Conservation (phyloP, 768 basidiomycete species). For the Coprinopsis cinerea region DNA sequence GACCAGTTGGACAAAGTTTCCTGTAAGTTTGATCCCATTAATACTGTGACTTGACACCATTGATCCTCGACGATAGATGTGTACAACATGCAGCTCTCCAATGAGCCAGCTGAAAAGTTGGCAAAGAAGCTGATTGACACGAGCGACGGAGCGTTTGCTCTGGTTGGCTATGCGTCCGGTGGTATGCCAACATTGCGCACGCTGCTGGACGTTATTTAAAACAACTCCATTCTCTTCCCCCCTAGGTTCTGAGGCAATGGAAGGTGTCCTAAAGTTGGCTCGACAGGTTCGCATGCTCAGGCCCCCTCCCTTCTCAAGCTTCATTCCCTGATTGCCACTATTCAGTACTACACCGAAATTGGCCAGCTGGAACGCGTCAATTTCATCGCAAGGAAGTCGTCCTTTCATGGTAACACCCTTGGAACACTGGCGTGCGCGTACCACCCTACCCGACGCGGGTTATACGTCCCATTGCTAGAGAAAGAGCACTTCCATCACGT, state of each 20-base stretch:
- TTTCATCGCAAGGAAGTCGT: conserved; percentile 73
- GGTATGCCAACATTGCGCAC: conserved; percentile 34
- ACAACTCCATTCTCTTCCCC: not conserved
- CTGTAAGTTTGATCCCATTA: conserved; percentile 40
- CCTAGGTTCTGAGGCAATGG: conserved; percentile 85
- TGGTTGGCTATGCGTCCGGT: conserved; percentile 69
- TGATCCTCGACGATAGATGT: conserved; percentile 47
- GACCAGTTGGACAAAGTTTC: conserved; percentile 74
- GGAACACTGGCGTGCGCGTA: conserved; percentile 61
- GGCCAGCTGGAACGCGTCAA: conserved; percentile 67
- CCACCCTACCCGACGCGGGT: conserved; percentile 61
- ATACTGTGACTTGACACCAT: not conserved
- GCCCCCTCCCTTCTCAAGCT: not conserved
- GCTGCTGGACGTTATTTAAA: not conserved
- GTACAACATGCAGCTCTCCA: conserved; percentile 82
- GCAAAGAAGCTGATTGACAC: conserved; percentile 59
- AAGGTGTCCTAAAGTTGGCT: conserved; percentile 75
- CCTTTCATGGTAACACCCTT: conserved; percentile 84
- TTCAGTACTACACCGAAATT: conserved; percentile 64
- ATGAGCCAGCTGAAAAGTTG: conserved; percentile 74
- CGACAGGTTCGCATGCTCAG: conserved; percentile 54
- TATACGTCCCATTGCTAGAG: conserved; percentile 64
- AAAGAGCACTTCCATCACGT: conserved; percentile 72
- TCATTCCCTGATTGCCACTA: conserved; percentile 3
- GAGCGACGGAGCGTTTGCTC: conserved; percentile 69